Conservation (phyloP, 441 rosid species). For the Pelargonium citronellum region DNA sequence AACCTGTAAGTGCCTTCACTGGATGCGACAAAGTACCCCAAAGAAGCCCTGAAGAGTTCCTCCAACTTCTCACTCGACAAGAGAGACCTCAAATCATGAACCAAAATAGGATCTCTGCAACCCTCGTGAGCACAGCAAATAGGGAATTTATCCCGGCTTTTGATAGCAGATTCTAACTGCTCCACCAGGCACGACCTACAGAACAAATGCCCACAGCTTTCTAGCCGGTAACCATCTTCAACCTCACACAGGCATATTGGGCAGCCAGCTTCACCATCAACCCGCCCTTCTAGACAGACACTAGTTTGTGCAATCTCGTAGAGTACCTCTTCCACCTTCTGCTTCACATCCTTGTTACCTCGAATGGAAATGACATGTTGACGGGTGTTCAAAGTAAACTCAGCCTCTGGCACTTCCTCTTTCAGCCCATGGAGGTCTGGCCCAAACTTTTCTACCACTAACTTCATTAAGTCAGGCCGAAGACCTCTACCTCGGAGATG, state of each 20-base stretch:
- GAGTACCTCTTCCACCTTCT: slow-evolving; percentile 44
- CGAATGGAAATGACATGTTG: slow-evolving; percentile 44
- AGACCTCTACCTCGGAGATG: slow-evolving; percentile 44
- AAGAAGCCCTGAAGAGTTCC: slow-evolving; percentile 72
- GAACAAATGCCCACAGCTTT: slow-evolving; percentile 51
- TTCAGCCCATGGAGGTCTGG: slow-evolving; percentile 61
- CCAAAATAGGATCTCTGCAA: slow-evolving; percentile 46
- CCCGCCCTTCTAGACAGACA: slow-evolving; percentile 14
- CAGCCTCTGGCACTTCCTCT: slow-evolving; percentile 49
- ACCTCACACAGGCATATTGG: slow-evolving; percentile 60
- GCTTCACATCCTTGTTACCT: slow-evolving; percentile 48
- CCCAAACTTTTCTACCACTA: slow-evolving; percentile 57
- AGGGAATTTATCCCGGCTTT: slow-evolving; percentile 64
- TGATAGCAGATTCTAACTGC: slow-evolving; percentile 71
- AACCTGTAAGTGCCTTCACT: slow-evolving; percentile 61
- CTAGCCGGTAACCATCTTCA: slow-evolving; percentile 52
- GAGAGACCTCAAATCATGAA: slow-evolving; percentile 55
- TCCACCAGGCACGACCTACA: slow-evolving; percentile 63
- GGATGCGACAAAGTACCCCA: slow-evolving; percentile 55
- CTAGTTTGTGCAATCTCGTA: slow-evolving; percentile 35
- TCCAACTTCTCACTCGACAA: slow-evolving; percentile 59
- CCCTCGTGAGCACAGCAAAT: slow-evolving; percentile 43
- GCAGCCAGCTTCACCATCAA: slow-evolving; percentile 36
- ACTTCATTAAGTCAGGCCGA: slow-evolving; percentile 64
- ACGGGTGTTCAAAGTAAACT: slow-evolving; percentile 44